Evolutionary conservation across 495 filamentous ascomycete genomes (phyloP).

Genomic region (Lasiosphaeria miniovina): DNA sequence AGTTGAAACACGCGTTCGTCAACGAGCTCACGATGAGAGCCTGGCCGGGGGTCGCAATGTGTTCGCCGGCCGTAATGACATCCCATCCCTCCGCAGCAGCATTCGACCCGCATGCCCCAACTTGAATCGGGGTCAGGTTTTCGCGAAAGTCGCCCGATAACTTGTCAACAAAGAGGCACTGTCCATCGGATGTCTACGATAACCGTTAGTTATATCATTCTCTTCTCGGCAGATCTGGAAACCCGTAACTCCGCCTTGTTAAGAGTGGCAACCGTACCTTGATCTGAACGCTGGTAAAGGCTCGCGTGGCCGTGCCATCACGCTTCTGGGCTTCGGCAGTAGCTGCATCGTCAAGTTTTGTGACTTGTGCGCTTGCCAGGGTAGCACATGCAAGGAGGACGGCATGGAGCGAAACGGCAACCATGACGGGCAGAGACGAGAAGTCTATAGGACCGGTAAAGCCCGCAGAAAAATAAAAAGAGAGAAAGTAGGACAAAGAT

Average conservation of each 20-base stretch:
- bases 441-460: too few relatives aligned
- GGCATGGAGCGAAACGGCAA: slow-evolving; percentile 23
- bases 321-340: slow-evolving; percentile 50
- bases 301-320: slow-evolving; percentile 47
- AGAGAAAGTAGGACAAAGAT: slow-evolving; percentile 6
- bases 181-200: slow-evolving; percentile 46
- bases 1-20: slow-evolving; percentile 56
- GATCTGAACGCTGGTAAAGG: slow-evolving; percentile 47
- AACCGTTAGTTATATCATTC: slow-evolving; percentile 5
- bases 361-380: slow-evolving; percentile 33
- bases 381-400: slow-evolving; percentile 29
- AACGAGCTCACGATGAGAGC: slow-evolving; percentile 53
- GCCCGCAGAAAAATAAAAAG: slow-evolving; percentile 3
- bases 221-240: not conserved
- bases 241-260: too few relatives aligned
- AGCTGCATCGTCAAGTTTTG: slow-evolving; percentile 44
- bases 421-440: slow-evolving; percentile 18
- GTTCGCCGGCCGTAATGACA: slow-evolving; percentile 51
- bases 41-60: slow-evolving; percentile 40
- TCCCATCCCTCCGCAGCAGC: slow-evolving; percentile 52
- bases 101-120: slow-evolving; percentile 46
- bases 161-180: slow-evolving; percentile 53
- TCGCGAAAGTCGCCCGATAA: slow-evolving; percentile 56
- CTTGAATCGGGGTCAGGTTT: slow-evolving; percentile 53
- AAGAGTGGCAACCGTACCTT: slow-evolving; percentile 30